phyloP scores from a whole-genome alignment of 441 rosid species.

The Arabidopsis lyrata region DNA sequence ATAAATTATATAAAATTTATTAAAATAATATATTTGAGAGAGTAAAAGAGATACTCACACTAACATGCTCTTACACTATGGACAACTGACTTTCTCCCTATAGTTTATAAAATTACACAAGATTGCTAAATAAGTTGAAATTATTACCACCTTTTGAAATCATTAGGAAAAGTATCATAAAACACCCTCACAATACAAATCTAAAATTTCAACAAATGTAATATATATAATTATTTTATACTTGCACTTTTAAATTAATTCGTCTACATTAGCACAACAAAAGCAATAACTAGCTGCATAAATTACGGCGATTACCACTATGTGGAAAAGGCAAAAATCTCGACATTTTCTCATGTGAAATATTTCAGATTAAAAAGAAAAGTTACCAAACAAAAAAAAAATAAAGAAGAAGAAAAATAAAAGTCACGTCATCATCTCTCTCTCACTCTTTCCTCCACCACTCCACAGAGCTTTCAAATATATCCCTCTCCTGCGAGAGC shows the following conservation, averaged over 20 bases:
- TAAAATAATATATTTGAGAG: no score
- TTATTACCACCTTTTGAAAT: constrained; percentile 21
- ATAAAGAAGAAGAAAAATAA: constrained; percentile 9
- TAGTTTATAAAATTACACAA: constrained; percentile 11
- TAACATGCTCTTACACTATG: constrained; percentile 29
- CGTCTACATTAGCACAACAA: constrained; percentile 32
- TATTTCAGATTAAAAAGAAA: background rate
- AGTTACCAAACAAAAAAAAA: constrained; percentile 12
- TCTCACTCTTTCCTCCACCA: constrained; percentile 36
- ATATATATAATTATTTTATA: background rate
- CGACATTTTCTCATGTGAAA: constrained; percentile 45
- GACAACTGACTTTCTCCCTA: background rate
- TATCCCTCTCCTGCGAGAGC: constrained; percentile 18
- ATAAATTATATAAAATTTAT: no score
- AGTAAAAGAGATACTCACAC: no score
- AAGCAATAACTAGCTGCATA: constrained; percentile 53
- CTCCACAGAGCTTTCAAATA: constrained; percentile 47
- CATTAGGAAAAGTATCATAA: constrained; percentile 9
- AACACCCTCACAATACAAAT: background rate
- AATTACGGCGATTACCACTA: constrained; percentile 52
- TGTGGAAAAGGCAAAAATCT: constrained; percentile 30
- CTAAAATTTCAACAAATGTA: background rate
- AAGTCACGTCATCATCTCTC: constrained; percentile 36
- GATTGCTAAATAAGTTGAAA: constrained; percentile 9
- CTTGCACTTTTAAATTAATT: background rate